Evolutionary conservation across 495 filamentous ascomycete genomes (phyloP).

Genomic region (Tuber indicum): DNA sequence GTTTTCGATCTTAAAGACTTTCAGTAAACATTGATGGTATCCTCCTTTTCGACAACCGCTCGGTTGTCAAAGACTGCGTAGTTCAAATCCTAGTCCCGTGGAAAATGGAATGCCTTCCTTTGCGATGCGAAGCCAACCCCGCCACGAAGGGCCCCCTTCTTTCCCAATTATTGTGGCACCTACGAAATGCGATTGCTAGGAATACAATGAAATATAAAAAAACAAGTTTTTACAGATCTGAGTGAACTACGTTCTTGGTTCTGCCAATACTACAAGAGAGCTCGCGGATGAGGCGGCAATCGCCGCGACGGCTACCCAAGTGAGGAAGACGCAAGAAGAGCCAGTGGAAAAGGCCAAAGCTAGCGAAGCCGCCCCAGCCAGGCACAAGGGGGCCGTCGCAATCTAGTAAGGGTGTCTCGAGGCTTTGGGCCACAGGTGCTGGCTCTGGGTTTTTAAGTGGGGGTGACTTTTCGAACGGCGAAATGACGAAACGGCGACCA

Average conservation of each 20-base stretch:
- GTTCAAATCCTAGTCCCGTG: slow-evolving; percentile 73
- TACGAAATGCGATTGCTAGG: slow-evolving; percentile 58
- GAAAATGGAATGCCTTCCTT: slow-evolving; percentile 75
- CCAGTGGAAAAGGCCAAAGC: too few species aligned
- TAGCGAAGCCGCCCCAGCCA: too few species aligned
- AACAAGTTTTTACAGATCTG: too few species aligned
- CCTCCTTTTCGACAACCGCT: slow-evolving; percentile 74
- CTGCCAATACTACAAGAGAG: slow-evolving; percentile 66
- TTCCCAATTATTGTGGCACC: slow-evolving; percentile 59
- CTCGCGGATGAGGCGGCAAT: slow-evolving; percentile 56
- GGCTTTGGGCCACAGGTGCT: neutral
- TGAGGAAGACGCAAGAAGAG: too few species aligned
- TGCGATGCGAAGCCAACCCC: slow-evolving; percentile 50
- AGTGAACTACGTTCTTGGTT: slow-evolving; percentile 49
- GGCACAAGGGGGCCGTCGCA: neutral
- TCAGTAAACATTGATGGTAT: slow-evolving; percentile 71
- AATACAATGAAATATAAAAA: too few species aligned
- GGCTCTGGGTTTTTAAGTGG: too few species aligned
- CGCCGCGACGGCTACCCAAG: slow-evolving; percentile 19
- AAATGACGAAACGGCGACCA: too few species aligned
- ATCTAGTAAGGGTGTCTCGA: neutral
- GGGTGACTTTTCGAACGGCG: too few species aligned
- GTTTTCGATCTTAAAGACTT: slow-evolving; percentile 49
- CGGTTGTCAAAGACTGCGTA: slow-evolving; percentile 80
- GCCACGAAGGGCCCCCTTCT: slow-evolving; percentile 56